Base-by-base conservation (phyloP, 2,329 filamentous ascomycete genomes). In the Macrophomina phaseolina region DNA sequence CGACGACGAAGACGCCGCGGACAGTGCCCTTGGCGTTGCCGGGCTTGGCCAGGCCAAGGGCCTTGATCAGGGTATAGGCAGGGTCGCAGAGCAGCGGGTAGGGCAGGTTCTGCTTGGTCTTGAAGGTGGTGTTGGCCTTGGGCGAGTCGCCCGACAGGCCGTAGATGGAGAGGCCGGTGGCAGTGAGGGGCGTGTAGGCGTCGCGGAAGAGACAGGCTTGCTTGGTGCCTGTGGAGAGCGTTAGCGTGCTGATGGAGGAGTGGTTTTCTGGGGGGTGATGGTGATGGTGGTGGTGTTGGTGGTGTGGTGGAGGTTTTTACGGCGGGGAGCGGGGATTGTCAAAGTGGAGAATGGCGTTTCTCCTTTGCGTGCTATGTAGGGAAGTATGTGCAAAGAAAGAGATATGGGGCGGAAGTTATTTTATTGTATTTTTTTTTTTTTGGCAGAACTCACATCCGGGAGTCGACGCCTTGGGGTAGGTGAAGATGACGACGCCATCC, bases 191-290 rank as follows among this genome's bases (percentile, higher is more conserved):
- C 55, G 85, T 82, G 81, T 97, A 92, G 30, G 88, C 85, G 84
- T 98, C 94, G 75, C 95, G 91, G 86, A 99, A 98, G 72, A 94
- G 84, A 81, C 94, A 97, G 69, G 86, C 95, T 85, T 99, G 95
- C 67, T 86, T 95, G 66, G 93, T 98, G 85, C 94, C 94, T 97
- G 36, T 23, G 23, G 23, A 23, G 23, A 23, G 23, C 23, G 23
- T 23, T 23, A 23, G 23, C 23, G 23, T 23, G 23, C 3, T 23
- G 23, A 23, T 23, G 23, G 23, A 23, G 23, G 23, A 23, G 23
- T 23, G 23, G 23, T 23, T 23, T 23, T 23, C 3, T 23, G 23
- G 23, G 23, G 23, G 23, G 23, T 38, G 36, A 38, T 98, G 85
- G 94, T 94, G 97, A 69, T 53, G 36, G 18, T 23, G 32, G 4